These are phyloP conservation scores for Ogataea nakhonphanomensis DNA, from an alignment of 805 yeast genomes.

Conservation along the genomic window DNA sequence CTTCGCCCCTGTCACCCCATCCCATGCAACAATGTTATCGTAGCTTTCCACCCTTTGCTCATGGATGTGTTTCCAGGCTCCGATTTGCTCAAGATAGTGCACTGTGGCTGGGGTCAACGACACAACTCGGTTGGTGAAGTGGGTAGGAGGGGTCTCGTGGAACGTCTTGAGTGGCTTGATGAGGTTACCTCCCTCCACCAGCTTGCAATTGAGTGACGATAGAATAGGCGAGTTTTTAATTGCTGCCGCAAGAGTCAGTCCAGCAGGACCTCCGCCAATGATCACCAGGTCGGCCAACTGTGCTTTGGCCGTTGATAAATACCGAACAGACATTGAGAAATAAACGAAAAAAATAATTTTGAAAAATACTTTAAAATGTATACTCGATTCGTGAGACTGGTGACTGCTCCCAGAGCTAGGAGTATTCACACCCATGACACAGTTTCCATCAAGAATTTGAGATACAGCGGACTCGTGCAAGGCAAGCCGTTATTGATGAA, in stretches of 20 bases:
- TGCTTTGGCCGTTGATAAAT: constrained; percentile 25
- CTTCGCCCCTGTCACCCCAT: constrained; percentile 68
- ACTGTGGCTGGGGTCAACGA: constrained; percentile 82
- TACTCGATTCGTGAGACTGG: not conserved
- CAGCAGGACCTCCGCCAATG: constrained; percentile 98
- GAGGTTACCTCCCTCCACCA: constrained; percentile 72
- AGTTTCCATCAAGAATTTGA: constrained; percentile 52
- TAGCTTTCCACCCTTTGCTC: constrained; percentile 74
- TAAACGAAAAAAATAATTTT: not conserved
- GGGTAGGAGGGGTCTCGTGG: constrained; percentile 39
- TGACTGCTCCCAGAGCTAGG: not conserved
- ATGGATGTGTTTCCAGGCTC: constrained; percentile 70
- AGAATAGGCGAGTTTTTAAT: constrained; percentile 66
- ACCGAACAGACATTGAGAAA: constrained; percentile 23
- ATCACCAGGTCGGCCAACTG: constrained; percentile 65
- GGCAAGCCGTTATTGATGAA: constrained; percentile 10
- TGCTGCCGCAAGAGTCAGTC: constrained; percentile 80
- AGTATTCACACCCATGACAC: constrained; percentile 28
- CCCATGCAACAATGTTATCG: constrained; percentile 81
- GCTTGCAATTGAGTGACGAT: constrained; percentile 52
- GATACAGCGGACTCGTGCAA: constrained; percentile 14
- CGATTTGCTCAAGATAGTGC: constrained; percentile 60
- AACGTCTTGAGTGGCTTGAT: constrained; percentile 46
- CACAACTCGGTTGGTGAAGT: constrained; percentile 75
- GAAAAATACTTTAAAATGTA: constrained; percentile 2